These are phyloP conservation scores for Suillus decipiens DNA, from an alignment of 768 basidiomycete genomes.

Conservation along the genomic window DNA sequence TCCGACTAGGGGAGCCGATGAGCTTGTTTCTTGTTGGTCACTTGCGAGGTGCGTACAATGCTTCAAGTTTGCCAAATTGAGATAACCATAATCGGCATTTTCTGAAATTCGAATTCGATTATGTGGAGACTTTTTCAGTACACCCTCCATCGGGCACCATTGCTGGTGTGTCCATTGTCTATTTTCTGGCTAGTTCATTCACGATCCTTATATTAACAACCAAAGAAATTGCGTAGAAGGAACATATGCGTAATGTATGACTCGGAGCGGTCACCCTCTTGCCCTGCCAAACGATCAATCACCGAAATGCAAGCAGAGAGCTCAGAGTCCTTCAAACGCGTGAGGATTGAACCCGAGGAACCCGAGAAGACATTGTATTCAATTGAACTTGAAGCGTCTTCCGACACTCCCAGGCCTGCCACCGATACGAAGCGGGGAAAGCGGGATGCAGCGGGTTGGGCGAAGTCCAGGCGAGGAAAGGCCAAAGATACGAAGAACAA, in stretches of 20 bases:
- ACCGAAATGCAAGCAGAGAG: slow-evolving; percentile 6
- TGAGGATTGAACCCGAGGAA: slow-evolving; percentile 13
- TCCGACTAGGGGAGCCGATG: background rate
- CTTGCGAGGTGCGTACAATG: too few relatives aligned
- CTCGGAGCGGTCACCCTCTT: slow-evolving; percentile 1
- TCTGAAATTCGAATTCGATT: background rate
- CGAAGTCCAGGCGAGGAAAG: slow-evolving; percentile 37
- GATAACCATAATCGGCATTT: background rate
- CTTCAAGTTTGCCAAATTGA: background rate
- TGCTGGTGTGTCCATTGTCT: slow-evolving; percentile 7
- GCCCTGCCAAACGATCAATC: slow-evolving; percentile 14
- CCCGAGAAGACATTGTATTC: background rate
- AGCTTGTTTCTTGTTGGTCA: background rate
- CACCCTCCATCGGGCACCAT: slow-evolving; percentile 5
- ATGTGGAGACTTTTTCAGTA: slow-evolving; percentile 14
- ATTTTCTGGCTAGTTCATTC: background rate
- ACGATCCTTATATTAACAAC: background rate
- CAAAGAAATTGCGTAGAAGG: background rate
- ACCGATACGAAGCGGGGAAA: slow-evolving; percentile 13
- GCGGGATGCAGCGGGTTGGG: slow-evolving; percentile 33
- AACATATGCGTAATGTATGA: slow-evolving; percentile 9
- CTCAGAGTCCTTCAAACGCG: slow-evolving; percentile 15
- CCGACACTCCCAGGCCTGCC: slow-evolving; percentile 5
- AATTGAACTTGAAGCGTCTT: background rate
- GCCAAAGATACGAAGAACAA: slow-evolving; percentile 39